A percentile compares a stretch with the other conserved stretches of the same genome.
These are phyloP conservation scores for Morella rubra DNA, from an alignment of 306 rosid genomes.

Conservation along the genomic window DNA sequence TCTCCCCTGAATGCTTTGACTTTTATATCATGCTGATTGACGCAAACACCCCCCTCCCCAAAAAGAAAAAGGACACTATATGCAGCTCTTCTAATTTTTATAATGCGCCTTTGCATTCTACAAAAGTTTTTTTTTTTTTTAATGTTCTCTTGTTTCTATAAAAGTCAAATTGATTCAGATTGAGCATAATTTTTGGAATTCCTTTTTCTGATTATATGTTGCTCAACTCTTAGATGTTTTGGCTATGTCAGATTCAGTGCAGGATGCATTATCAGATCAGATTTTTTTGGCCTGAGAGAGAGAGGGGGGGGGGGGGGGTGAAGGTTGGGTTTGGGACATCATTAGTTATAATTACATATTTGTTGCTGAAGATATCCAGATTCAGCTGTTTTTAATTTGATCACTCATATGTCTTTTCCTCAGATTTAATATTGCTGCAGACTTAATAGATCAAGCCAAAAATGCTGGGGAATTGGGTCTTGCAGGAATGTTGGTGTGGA, in stretches of 20 bases:
- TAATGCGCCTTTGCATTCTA: conserved; percentile 3
- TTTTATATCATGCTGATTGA: background rate
- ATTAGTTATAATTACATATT: background rate
- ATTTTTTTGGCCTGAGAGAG: no score
- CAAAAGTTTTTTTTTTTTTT: background rate
- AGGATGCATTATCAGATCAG: background rate
- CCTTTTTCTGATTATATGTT: background rate
- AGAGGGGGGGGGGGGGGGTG: no score
- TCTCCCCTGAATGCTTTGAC: conserved; percentile 1
- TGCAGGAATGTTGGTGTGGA: conserved; percentile 91
- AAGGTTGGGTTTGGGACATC: no score
- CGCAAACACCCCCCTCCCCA: background rate
- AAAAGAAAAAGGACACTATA: background rate
- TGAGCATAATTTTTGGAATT: background rate
- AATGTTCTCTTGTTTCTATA: conserved; percentile 2
- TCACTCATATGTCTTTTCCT: conserved; percentile 28
- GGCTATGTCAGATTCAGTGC: background rate
- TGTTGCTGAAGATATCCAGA: conserved; percentile 11
- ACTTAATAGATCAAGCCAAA: conserved; percentile 73
- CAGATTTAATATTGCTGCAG: conserved; percentile 97
- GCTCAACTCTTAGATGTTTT: background rate
- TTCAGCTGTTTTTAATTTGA: conserved; percentile 25
- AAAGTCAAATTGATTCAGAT: conserved; percentile 6
- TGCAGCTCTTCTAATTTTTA: background rate
- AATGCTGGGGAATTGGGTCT: conserved; percentile 76